Percentiles rank a stretch among this genome's conserved stretches.
Evolutionary conservation across 2,329 filamentous ascomycete species (phyloP).

Genomic region (Hypoxylon sp.): DNA sequence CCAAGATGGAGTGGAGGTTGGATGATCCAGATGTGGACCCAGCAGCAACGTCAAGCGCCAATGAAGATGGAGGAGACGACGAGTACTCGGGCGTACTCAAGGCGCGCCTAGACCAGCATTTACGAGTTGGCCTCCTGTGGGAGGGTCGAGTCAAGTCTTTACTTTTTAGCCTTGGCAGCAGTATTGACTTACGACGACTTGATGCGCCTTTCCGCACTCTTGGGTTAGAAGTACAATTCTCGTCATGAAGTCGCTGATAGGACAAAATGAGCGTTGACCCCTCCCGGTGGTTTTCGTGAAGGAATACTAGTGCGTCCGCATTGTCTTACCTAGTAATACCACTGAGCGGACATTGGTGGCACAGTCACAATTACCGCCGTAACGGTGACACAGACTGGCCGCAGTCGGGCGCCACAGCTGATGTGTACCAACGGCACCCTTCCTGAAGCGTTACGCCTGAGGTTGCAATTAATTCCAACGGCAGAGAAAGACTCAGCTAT

Average conservation of each 20-base stretch:
- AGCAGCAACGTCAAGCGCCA: slow-evolving; percentile 36
- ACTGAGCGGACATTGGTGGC: slow-evolving; percentile 19
- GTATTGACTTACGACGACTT: slow-evolving; percentile 81
- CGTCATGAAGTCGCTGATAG: slow-evolving; percentile 68
- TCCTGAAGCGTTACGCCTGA: slow-evolving; percentile 2
- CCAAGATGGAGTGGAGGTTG: slow-evolving; percentile 66
- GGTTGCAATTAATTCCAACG: slow-evolving; percentile 5
- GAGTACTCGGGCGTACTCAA: slow-evolving; percentile 90
- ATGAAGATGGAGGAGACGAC: slow-evolving; percentile 63
- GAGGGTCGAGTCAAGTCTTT: slow-evolving; percentile 93
- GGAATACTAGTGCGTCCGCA: neutral
- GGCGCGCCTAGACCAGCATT: slow-evolving; percentile 88
- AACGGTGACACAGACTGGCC: slow-evolving; percentile 1
- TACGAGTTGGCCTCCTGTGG: slow-evolving; percentile 89
- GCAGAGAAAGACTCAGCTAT: slow-evolving; percentile 15
- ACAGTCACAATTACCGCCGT: slow-evolving; percentile 2
- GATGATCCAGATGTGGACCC: slow-evolving; percentile 58
- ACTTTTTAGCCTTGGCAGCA: slow-evolving; percentile 90
- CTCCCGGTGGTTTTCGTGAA: neutral
- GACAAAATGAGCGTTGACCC: slow-evolving; percentile 7
- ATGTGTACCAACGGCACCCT: neutral
- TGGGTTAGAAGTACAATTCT: slow-evolving; percentile 86
- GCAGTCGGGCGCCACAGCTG: neutral
- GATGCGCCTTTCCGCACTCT: slow-evolving; percentile 84
- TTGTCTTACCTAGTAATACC: neutral